Percentiles rank a stretch among this genome's conserved stretches.
phyloP scores from a whole-genome alignment of 2,329 filamentous ascomycete genomes.

The Dactylellina cionopaga region DNA sequence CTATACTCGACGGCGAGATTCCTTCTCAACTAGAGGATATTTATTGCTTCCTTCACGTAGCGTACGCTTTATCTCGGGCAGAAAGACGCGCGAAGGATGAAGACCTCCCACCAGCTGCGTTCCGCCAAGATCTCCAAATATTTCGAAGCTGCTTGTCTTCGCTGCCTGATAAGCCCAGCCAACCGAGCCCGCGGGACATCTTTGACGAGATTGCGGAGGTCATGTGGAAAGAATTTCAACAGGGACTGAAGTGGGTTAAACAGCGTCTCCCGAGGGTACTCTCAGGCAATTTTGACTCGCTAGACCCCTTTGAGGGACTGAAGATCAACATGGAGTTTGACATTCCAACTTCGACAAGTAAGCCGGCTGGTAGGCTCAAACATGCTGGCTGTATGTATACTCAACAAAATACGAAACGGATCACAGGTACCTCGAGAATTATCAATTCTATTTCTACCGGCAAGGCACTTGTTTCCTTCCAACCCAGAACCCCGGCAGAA shows the following conservation, averaged over 20 bases:
- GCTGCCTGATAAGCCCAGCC: not conserved
- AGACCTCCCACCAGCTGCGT: not conserved
- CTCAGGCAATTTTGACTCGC: not conserved
- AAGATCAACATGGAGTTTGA: too few species aligned
- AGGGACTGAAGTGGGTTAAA: slow-evolving; percentile 10
- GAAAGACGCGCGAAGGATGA: slow-evolving; percentile 7
- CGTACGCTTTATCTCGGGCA: slow-evolving; percentile 24
- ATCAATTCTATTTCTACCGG: too few species aligned
- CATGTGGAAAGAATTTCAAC: slow-evolving; percentile 31
- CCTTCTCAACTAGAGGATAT: not conserved
- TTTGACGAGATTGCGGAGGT: slow-evolving; percentile 26
- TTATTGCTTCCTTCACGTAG: slow-evolving; percentile 40
- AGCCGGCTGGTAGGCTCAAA: too few species aligned
- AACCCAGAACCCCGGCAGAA: too few species aligned
- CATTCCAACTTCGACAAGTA: too few species aligned
- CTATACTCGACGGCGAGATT: not conserved
- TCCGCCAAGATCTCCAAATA: slow-evolving; percentile 12
- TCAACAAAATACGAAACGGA: too few species aligned
- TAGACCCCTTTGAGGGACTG: too few species aligned
- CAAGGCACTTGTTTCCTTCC: too few species aligned
- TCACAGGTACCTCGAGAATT: too few species aligned
- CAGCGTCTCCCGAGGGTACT: not conserved
- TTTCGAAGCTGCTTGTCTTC: slow-evolving; percentile 15
- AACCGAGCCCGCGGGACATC: slow-evolving; percentile 9
- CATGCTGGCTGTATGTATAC: too few species aligned